Base-by-base conservation (phyloP, 208 protist species). In the Acanthamoeba healyi region DNA sequence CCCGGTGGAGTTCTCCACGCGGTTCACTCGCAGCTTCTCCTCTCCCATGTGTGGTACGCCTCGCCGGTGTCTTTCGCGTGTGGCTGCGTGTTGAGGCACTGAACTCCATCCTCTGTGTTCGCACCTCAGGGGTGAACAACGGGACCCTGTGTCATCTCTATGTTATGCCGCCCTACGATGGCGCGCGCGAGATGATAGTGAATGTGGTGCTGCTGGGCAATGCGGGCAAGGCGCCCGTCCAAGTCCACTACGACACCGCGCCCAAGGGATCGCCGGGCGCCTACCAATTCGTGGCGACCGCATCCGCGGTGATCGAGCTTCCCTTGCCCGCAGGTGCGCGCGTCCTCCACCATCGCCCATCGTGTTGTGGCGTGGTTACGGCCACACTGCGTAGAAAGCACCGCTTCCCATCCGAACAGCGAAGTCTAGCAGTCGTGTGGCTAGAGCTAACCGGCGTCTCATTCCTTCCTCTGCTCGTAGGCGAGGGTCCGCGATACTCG, bases 51-150 rank as follows among this genome's bases (percentile, higher is more conserved):
- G 67, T 19, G 67, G 67, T 77, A 77, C 34, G 34, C 19, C 58
- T 65, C 26, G n/a, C 2, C 34, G 10, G 15, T 19, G 51, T 7
- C 10, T 7, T 22, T 7, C 15, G 51, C 51, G 51, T 56, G 10
- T 6, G n/a, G n/a, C n/a, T n/a, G n/a, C 51, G 51, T 56, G 15
- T 56, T 17, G 51, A 24, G 51, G 1, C 51, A 17, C 44, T 49
- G 44, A 49, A 49, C 44, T 12, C 44, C 7, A n/a, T n/a, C n/a
- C n/a, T n/a, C n/a, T n/a, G n/a, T n/a, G n/a, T n/a, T n/a, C n/a
- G n/a, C n/a, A n/a, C n/a, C n/a, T n/a, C 61, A 77, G 67, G 67
- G 38, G 67, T 77, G 67, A 77, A 44, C 34, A 77, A 77, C 67
- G 67, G 67, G 19, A 29, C 67, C 0, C 32, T 77, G 10, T 77